A percentile compares a stretch with the other conserved stretches of the same genome.
Evolutionary conservation across 2,329 filamentous ascomycete genomes (phyloP).

Genomic region (Stagonosporopsis chrysanthemi): DNA sequence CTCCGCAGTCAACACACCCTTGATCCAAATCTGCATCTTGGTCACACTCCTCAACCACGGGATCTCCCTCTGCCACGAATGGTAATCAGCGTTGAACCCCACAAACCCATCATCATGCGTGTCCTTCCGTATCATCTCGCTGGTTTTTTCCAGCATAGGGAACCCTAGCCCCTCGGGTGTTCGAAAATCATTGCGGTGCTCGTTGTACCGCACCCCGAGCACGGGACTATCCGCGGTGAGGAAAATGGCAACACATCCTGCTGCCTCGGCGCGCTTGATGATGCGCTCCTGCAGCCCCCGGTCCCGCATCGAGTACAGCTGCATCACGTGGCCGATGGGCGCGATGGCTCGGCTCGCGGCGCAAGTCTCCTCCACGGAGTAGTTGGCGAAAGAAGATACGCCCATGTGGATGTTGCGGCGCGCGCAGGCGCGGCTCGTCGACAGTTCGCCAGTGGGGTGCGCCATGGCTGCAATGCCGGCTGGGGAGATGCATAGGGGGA

Average conservation of each 20-base stretch:
- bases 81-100: conserved; percentile 3
- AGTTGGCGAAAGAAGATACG: conserved; percentile 6
- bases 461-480: conserved; percentile 6
- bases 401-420: conserved; percentile 5
- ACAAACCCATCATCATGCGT: conserved; percentile 6
- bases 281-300: conserved; percentile 3
- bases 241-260: conserved; percentile 1
- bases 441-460: conserved; percentile 2
- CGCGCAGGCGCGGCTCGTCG: conserved; percentile 7
- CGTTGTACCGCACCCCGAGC: conserved; percentile 4
- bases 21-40: conserved; percentile 12
- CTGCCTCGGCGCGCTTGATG: conserved; percentile 2
- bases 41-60: conserved; percentile 6
- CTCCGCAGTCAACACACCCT: conserved; percentile 9
- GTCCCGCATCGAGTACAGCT: conserved; percentile 10
- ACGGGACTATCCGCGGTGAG: conserved; percentile 4
- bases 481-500: conserved; percentile 6
- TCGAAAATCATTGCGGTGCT: conserved; percentile 5
- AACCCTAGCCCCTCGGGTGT: conserved; percentile 3
- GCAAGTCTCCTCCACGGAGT: not conserved
- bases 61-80: conserved; percentile 3
- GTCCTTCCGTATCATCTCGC: not conserved
- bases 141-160: conserved; percentile 1
- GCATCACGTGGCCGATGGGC: conserved; percentile 1
- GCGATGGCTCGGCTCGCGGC: not conserved